Evolutionary conservation across 2,329 filamentous ascomycete genomes (phyloP), one percentile per base, ranked within the genome.

Genomic region (Zalaria sp.): DNA sequence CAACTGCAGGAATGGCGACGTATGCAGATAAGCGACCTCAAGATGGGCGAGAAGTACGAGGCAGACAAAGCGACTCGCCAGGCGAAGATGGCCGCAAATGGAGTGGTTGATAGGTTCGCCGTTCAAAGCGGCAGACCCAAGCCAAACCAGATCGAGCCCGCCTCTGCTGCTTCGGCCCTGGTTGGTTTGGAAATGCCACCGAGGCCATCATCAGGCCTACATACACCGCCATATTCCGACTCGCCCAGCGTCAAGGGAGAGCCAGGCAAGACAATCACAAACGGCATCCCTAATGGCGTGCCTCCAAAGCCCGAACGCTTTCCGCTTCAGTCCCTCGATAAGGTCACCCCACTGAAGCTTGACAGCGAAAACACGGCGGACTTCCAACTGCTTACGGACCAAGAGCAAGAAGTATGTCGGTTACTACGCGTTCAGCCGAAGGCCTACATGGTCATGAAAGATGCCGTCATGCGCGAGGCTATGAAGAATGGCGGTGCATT

Each of bases 1-100:
- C 89, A 96, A 58, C 68, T 98, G 3, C 89, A 96, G 57, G 91
- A 96, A 55, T 98, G 91, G 91, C 79, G 91, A 28, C 75, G 75
- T 37, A 76, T 85, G 63, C 78, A 81, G 18, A 91, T 98, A 46
- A 82, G 81, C 1, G 87, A 93, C 47, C 70, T 98, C 7, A 79
- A 81, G 43, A 79, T 79, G 25, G 91, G 91, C 27, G 86, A 94
- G 58, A 93, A 89, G 58, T 98, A 91, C 57, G 91, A 98, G 61
- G 69, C 76, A 11, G 91, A 96, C 48, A 98, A 96, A 63, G 71
- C 81, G 29, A 65, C 75, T 43, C 75, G 91, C 8, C 75, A 80
- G 40, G 81, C 88, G 37, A 61, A 71, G 42, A 64, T 68, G 34
- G 57, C 71, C 31, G 82, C 84, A 0, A 78, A 88, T 62, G 83